Conservation (phyloP, 225 moss, liverwort and hornwort species). For the Polytrichum formosum region DNA sequence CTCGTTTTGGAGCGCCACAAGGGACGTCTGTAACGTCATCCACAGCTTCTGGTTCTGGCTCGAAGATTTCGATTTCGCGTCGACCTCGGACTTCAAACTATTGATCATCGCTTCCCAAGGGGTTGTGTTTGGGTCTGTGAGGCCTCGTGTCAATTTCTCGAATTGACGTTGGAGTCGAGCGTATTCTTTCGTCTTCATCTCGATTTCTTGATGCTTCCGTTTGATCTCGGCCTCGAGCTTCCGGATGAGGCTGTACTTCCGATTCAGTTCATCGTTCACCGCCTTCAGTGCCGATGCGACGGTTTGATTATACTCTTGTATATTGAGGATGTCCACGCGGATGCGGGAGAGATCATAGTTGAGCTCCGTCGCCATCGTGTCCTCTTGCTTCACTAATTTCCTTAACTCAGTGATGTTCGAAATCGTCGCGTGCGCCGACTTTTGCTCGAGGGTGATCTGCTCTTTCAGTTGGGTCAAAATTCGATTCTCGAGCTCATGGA, state of each 20-base stretch:
- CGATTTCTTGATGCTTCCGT: constrained; percentile 54
- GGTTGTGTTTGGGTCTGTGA: constrained; percentile 37
- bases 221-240: constrained; percentile 75
- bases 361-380: constrained; percentile 64
- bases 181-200: constrained; percentile 81
- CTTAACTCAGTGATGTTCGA: constrained; percentile 47
- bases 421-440: constrained; percentile 46
- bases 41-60: constrained; percentile 77
- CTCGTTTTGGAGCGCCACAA: constrained; percentile 60
- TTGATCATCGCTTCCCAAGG: constrained; percentile 76
- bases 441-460: constrained; percentile 63
- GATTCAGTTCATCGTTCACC: constrained; percentile 57
- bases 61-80: constrained; percentile 50
- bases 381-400: constrained; percentile 61
- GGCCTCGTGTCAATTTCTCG: constrained; percentile 44
- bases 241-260: constrained; percentile 57
- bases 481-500: constrained; percentile 70
- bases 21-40: constrained; percentile 66
- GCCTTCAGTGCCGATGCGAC: constrained; percentile 31
- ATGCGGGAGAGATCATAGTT: constrained; percentile 68
- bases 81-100: constrained; percentile 67
- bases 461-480: constrained; percentile 56
- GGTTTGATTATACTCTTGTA: constrained; percentile 75
- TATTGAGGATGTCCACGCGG: constrained; percentile 62
- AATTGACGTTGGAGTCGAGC: constrained; percentile 57